These are phyloP conservation scores for Fomitopsis serialis DNA, from an alignment of 768 basidiomycete species.

Conservation along the genomic window DNA sequence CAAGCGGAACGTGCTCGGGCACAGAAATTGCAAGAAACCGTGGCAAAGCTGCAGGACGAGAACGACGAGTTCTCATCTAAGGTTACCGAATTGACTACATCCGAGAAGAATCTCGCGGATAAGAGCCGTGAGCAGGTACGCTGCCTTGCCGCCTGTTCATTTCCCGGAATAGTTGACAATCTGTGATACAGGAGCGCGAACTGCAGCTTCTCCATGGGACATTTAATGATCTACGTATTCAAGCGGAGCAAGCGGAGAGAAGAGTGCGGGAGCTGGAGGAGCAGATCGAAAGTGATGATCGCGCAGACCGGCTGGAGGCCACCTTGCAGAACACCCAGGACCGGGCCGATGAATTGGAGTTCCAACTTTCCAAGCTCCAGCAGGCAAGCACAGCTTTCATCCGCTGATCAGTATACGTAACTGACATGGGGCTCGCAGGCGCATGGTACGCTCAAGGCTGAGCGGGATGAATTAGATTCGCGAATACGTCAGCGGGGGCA, in stretches of 20 bases:
- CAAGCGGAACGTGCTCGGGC: conserved; percentile 15
- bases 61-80: conserved; percentile 29
- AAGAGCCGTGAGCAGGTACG: conserved; percentile 46
- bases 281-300: conserved; percentile 79
- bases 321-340: conserved; percentile 77
- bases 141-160: background rate
- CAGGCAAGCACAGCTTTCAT: conserved; percentile 43
- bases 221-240: conserved; percentile 44
- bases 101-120: conserved; percentile 52
- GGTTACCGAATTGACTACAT: conserved; percentile 37
- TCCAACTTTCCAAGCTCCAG: conserved; percentile 72
- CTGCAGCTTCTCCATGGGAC: conserved; percentile 58
- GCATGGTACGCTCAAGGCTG: conserved; percentile 51
- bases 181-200: conserved; percentile 59
- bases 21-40: conserved; percentile 21
- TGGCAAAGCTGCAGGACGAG: conserved; percentile 39
- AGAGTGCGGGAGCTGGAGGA: conserved; percentile 71
- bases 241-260: conserved; percentile 49
- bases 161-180: background rate
- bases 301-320: conserved; percentile 65
- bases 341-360: conserved; percentile 78
- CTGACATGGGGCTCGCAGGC: conserved; percentile 33
- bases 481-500: conserved; percentile 37
- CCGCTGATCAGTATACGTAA: background rate
- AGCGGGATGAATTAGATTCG: conserved; percentile 51